phyloP scores from a whole-genome alignment of 2,329 filamentous ascomycete species.

The Mycosphaerella arachidis region DNA sequence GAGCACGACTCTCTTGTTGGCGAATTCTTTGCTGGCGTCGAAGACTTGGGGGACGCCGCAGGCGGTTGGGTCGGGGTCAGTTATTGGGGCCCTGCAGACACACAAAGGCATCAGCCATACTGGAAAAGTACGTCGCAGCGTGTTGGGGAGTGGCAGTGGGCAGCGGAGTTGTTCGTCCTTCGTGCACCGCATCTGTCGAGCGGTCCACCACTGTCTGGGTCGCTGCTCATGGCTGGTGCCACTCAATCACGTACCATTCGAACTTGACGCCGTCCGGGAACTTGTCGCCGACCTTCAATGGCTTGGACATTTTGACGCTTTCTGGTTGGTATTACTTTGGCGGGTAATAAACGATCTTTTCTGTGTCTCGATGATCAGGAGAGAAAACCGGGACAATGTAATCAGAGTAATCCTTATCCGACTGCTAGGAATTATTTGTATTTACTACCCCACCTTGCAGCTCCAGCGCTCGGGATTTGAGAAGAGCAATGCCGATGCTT shows the following conservation, averaged over 20 bases:
- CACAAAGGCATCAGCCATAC: too few relatives aligned
- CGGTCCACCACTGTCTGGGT: too few relatives aligned
- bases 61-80: conserved; percentile 53
- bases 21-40: conserved; percentile 72
- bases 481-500: neutral
- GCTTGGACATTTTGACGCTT: conserved; percentile 21
- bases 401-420: neutral
- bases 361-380: too few relatives aligned
- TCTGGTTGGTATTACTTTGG: neutral
- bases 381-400: neutral
- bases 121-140: too few relatives aligned
- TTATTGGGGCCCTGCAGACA: neutral
- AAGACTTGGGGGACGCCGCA: conserved; percentile 77
- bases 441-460: neutral
- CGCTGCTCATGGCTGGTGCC: neutral
- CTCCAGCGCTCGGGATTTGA: neutral
- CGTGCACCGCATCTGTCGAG: too few relatives aligned
- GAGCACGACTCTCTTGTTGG: conserved; percentile 66
- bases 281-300: conserved; percentile 72
- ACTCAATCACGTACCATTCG: conserved; percentile 32
- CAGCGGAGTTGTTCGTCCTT: too few relatives aligned
- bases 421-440: neutral
- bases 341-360: too few relatives aligned
- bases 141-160: too few relatives aligned
- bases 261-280: conserved; percentile 81